phyloP scores from a whole-genome alignment of 2,329 filamentous ascomycete species.

The Cercospora beticola region DNA sequence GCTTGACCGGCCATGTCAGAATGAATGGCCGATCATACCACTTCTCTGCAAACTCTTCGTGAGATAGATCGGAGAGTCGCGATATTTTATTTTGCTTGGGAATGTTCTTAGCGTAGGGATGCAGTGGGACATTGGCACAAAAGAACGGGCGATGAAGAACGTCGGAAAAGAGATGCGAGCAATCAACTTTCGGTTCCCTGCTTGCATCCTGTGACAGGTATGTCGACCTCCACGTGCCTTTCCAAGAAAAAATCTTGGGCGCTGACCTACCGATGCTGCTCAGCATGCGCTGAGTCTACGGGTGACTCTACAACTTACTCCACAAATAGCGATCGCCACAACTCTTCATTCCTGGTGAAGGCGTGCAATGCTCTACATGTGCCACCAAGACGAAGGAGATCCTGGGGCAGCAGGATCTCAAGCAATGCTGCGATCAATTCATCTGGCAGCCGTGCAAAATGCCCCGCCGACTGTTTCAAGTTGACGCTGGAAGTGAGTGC shows the following conservation, averaged over 20 bases:
- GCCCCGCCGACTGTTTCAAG: conserved; percentile 65
- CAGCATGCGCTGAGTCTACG: conserved; percentile 28
- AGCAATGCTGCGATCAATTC: conserved; percentile 74
- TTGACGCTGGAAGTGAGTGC: conserved; percentile 65
- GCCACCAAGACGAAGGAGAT: conserved; percentile 65
- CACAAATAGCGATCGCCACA: conserved; percentile 85
- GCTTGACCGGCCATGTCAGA: conserved; percentile 74
- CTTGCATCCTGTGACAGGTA: conserved; percentile 60
- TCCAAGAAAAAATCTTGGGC: conserved; percentile 62
- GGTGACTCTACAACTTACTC: conserved; percentile 61
- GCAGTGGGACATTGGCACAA: conserved; percentile 73
- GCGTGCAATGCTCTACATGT: conserved; percentile 86
- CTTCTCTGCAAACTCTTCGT: conserved; percentile 68
- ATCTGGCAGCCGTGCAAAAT: conserved; percentile 70
- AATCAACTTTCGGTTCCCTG: conserved; percentile 62
- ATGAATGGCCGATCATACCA: conserved; percentile 87
- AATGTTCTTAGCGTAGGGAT: conserved; percentile 68
- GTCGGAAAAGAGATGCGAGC: conserved; percentile 82
- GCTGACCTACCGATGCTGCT: conserved; percentile 43
- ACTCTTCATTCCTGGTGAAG: conserved; percentile 77
- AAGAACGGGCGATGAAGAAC: conserved; percentile 85
- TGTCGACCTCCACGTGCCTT: conserved; percentile 80
- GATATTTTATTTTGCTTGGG: conserved; percentile 71
- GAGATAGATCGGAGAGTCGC: conserved; percentile 66
- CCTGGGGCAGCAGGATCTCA: conserved; percentile 67